These are phyloP conservation scores for Cornus florida DNA, from an alignment of 148 eudicot genomes.

Conservation along the genomic window DNA sequence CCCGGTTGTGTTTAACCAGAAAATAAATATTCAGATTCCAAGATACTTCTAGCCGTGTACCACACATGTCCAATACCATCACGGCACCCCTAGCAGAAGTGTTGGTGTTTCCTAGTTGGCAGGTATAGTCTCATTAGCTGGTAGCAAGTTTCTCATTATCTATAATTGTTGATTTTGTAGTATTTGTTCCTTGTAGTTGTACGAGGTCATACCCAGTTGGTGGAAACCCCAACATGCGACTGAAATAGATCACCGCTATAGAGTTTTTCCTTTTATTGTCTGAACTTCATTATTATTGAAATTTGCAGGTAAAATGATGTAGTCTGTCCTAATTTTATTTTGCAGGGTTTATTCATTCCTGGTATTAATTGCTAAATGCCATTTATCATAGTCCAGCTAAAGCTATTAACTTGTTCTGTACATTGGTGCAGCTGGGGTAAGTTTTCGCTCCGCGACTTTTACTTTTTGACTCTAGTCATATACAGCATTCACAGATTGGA, in stretches of 20 bases:
- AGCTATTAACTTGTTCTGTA: conserved; percentile 28
- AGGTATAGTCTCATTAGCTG: background rate
- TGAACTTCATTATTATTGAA: background rate
- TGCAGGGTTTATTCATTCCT: background rate
- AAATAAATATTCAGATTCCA: no score
- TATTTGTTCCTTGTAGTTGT: background rate
- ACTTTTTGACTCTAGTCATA: background rate
- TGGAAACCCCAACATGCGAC: background rate
- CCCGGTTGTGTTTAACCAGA: no score
- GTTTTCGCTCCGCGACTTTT: background rate
- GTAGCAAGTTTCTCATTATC: background rate
- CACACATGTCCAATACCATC: no score
- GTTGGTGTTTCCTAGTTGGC: no score
- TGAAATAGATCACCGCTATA: background rate
- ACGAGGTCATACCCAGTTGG: background rate
- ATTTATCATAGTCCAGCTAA: conserved; percentile 21
- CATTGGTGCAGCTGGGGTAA: no score
- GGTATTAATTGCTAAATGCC: background rate
- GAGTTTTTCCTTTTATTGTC: background rate
- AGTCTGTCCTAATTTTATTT: background rate
- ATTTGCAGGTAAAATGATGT: conserved; percentile 23
- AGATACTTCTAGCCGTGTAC: no score
- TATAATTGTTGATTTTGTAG: background rate
- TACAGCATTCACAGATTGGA: background rate
- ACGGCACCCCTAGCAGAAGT: no score